Evolutionary conservation across 164 flowering plant genomes (phyloP), one percentile per base, ranked within the genome.

Genomic region (Macadamia tetraphylla): DNA sequence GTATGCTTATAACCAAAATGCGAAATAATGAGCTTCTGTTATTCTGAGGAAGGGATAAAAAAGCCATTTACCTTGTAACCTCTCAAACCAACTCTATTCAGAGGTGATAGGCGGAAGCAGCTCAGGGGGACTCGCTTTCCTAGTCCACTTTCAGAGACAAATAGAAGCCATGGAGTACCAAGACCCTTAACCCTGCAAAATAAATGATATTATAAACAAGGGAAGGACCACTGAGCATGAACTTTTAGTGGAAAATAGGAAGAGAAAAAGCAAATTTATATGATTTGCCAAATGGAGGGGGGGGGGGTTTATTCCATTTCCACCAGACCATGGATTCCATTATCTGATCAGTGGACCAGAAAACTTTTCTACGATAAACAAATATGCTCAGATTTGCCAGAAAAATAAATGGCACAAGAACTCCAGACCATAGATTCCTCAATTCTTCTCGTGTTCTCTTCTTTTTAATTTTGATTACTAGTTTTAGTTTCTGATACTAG

Each of bases 41-140:
- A 18, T 18, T 18, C n/a, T 13, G 46, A 61, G 7, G 31, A 61
- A 60, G 7, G 43, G 53, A 14, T 3, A 9, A 67, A 12, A 5
- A 17, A 30, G 15, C 23, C 29, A 44, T 65, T 46, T 77, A 94
- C 97, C 93, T 94, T 92, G 78, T 84, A 90, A 58, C 98, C 99
- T 29, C 68, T 86, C 63, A 94, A 71, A 62, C 99, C 99, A 78
- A 83, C 83, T 77, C 94, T 88, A 60, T 86, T 92, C 76, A 86
- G 75, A 60, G 81, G 74, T 42, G 86, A 88, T 56, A 70, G 31
- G 43, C 85, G 90, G 77, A 94, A 94, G 67, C 86, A 81, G 76
- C 85, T 86, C 63, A 94, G 58, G 42, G 98, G 90, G 70, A 94
- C 99, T 65, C 99, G 92, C 89, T 94, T 94, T 43, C 99, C 99